Conservation (phyloP, 352 stramenopile genomes). For the Phytophthora litchii region DNA sequence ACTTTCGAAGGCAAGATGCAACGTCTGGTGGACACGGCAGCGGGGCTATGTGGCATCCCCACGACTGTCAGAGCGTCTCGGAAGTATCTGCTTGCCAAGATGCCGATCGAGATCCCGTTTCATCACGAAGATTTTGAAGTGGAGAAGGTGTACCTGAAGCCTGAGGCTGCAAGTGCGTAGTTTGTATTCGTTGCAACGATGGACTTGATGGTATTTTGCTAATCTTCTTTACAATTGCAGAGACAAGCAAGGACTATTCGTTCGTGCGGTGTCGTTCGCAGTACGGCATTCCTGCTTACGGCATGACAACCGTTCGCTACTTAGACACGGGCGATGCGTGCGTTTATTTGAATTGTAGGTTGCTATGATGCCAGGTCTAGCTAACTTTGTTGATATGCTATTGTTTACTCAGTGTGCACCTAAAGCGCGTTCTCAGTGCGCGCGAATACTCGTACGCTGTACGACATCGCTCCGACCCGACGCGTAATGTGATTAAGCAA, state of each 20-base stretch:
- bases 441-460: slow-evolving; percentile 87
- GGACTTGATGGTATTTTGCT: background rate
- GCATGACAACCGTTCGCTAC: slow-evolving; percentile 88
- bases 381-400: slow-evolving; percentile 3
- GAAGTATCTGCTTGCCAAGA: slow-evolving; percentile 73
- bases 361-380: too few species aligned
- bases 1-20: slow-evolving; percentile 90
- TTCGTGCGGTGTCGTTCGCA: slow-evolving; percentile 87
- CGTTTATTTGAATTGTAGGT: slow-evolving; percentile 15
- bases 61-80: slow-evolving; percentile 77
- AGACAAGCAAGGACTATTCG: slow-evolving; percentile 85
- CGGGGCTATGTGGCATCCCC: slow-evolving; percentile 72
- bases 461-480: slow-evolving; percentile 71
- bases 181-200: background rate
- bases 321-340: slow-evolving; percentile 80
- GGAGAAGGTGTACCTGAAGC: slow-evolving; percentile 86
- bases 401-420: slow-evolving; percentile 56
- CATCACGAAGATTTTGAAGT: slow-evolving; percentile 89
- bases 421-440: slow-evolving; percentile 84
- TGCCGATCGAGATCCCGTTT: slow-evolving; percentile 65
- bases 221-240: slow-evolving; percentile 24
- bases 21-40: slow-evolving; percentile 80
- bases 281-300: slow-evolving; percentile 83
- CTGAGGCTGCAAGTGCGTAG: slow-evolving; percentile 57
- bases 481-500: slow-evolving; percentile 85